Evolutionary conservation across 2,329 filamentous ascomycete species (phyloP).

Genomic region (Aspergillus sp.): DNA sequence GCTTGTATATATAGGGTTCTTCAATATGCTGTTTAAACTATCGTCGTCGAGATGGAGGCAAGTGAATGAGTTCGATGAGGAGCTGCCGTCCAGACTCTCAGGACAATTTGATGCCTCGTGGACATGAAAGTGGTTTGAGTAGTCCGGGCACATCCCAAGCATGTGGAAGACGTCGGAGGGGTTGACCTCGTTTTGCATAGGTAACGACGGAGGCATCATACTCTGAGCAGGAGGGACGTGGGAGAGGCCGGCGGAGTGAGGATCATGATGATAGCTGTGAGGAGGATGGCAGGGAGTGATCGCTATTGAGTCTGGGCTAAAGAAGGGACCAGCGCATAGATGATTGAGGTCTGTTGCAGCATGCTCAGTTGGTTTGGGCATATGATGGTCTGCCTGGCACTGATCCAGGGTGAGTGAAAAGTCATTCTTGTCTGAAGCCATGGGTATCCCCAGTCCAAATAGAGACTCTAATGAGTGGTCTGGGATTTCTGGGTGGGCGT

Average conservation of each 20-base stretch:
- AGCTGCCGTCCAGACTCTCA: constrained; percentile 15
- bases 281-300: constrained; percentile 26
- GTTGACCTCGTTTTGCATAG: constrained; percentile 32
- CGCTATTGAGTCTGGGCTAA: constrained; percentile 20
- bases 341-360: constrained; percentile 15
- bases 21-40: constrained; percentile 29
- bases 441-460: constrained; percentile 31
- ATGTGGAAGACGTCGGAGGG: constrained; percentile 38
- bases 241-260: constrained; percentile 31
- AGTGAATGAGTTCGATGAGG: constrained; percentile 23
- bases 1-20: constrained; percentile 26
- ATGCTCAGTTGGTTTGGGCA: constrained; percentile 23
- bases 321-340: constrained; percentile 17
- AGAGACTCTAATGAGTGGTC: constrained; percentile 33
- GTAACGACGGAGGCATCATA: constrained; percentile 22
- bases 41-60: constrained; percentile 35
- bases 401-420: constrained; percentile 25
- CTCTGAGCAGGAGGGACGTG: constrained; percentile 20
- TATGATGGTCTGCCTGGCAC: constrained; percentile 20
- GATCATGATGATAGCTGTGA: constrained; percentile 27
- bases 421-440: constrained; percentile 29
- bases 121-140: constrained; percentile 27
- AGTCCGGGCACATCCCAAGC: constrained; percentile 35
- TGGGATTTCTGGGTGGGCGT: constrained; percentile 19
- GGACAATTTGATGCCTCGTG: constrained; percentile 18